phyloP scores from a whole-genome alignment of 306 rosid species.

The Cicer arietinum region DNA sequence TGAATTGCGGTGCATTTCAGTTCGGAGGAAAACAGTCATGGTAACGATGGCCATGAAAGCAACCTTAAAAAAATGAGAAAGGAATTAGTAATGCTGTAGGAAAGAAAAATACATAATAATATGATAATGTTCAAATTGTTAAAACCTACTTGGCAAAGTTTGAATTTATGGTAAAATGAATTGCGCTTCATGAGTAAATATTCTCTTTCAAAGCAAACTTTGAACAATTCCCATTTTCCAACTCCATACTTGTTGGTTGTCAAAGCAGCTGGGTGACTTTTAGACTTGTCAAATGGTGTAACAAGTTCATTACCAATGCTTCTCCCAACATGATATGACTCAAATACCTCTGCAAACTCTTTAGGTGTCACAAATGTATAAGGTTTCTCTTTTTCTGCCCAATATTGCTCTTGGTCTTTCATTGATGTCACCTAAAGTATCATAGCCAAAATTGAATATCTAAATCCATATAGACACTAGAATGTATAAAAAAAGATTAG shows the following conservation, averaged over 20 bases:
- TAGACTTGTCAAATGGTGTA: conserved; percentile 53
- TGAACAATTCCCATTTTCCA: conserved; percentile 47
- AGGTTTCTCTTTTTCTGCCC: conserved; percentile 49
- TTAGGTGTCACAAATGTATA: conserved; percentile 52
- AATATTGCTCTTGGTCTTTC: conserved; percentile 62
- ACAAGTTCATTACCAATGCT: conserved; percentile 45
- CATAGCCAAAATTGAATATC: background rate
- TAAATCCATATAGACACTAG: background rate
- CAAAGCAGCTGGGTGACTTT: conserved; percentile 58
- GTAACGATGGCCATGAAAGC: conserved; percentile 52
- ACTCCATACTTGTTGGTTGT: conserved; percentile 48
- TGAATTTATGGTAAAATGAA: conserved; percentile 49
- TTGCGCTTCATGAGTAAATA: conserved; percentile 56
- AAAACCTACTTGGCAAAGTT: conserved; percentile 46
- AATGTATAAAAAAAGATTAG: background rate
- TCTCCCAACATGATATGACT: conserved; percentile 52
- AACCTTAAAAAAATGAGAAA: conserved; percentile 46
- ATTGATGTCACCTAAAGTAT: conserved; percentile 46
- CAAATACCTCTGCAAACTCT: conserved; percentile 52
- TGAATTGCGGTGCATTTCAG: conserved; percentile 62
- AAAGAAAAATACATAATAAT: background rate
- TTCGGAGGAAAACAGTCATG: conserved; percentile 66
- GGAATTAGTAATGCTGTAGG: background rate
- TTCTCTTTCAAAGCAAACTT: conserved; percentile 54
- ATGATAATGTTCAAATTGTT: background rate